Percentiles rank a stretch among this genome's conserved stretches.
Evolutionary conservation across 2,329 filamentous ascomycete genomes (phyloP).

Genomic region (Ophiosphaerella korrae): DNA sequence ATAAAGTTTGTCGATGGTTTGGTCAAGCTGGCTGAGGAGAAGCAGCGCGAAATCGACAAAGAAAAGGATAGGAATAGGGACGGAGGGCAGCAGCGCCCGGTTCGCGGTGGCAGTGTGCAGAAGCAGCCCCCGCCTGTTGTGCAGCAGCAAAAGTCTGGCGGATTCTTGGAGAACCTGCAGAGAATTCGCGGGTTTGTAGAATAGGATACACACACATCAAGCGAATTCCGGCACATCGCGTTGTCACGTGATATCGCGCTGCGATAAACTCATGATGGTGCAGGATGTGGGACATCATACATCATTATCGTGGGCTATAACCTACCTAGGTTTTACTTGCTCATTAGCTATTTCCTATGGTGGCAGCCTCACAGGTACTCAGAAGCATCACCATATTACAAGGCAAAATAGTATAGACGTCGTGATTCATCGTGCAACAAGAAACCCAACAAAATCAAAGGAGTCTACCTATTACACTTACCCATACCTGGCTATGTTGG

Average conservation of each 20-base stretch:
- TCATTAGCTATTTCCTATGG: too few species aligned
- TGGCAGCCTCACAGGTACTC: too few species aligned
- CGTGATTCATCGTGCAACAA: too few species aligned
- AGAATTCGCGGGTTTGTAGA: conserved; percentile 45
- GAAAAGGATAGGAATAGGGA: conserved; percentile 30
- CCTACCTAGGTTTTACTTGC: too few species aligned
- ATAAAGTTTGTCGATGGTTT: conserved; percentile 80
- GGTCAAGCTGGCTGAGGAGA: conserved; percentile 81
- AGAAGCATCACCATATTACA: too few species aligned
- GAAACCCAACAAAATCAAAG: neutral
- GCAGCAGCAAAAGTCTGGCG: conserved; percentile 35
- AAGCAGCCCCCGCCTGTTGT: conserved; percentile 17
- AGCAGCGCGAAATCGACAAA: conserved; percentile 54
- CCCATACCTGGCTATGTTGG: conserved; percentile 23
- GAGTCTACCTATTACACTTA: conserved; percentile 7
- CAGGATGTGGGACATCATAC: too few species aligned
- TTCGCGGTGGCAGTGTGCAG: conserved; percentile 28
- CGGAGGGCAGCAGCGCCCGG: conserved; percentile 23
- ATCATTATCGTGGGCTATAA: too few species aligned
- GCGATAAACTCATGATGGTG: too few species aligned
- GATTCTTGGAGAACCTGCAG: conserved; percentile 47
- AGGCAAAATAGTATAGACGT: too few species aligned
- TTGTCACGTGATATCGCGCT: conserved; percentile 19
- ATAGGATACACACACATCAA: conserved; percentile 7
- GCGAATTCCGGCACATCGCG: neutral